Base-by-base conservation (phyloP, 192 early-diverging fungal species). In the Bifiguratus adelaidae region DNA sequence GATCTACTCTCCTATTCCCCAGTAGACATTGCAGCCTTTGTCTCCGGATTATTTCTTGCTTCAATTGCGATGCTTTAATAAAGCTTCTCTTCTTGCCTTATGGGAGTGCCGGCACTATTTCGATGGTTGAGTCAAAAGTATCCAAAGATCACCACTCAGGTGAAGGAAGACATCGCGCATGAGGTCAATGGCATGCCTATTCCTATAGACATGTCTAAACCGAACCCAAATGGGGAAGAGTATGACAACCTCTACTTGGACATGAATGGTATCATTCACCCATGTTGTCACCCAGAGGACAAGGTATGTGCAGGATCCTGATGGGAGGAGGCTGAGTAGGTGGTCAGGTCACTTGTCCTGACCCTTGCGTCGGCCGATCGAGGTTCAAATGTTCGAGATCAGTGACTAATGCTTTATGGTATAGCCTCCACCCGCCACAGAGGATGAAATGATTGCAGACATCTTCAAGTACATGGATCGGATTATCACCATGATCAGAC, bases 171-270 rank as follows among this genome's bases (percentile, higher is more conserved):
- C 37, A 58, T 71, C 18, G 64, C 80, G 11, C 54, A 60, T 26
- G 66, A 66, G 26, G 50, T 91, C 48, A 82, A 95, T 51, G 92
- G 87, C 18, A 55, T 81, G 4, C 58, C 63, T 15, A 67, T 95
- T 4, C 89, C 91, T 5, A 82, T 95, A 12, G 92, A 99, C 58
- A 74, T 80, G 20, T 82, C 86, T 13, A 72, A 83, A 46, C 84
- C 87, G 16, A 94, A 95, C 61, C 95, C 91, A 3, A 98, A 95
- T 52, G 82, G 83, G 15, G 71, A 77, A 9, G 90, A 93, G 55
- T 88, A 89, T 53, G 94, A 97, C 70, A 97, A 99, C 48, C 64
- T 99, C 13, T 99, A 99, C 62, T 67, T 99, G 46, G 96, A 99
- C 65, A 97, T 97, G 95, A 99, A 99, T 62, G 95, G 91, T 44